Conservation (phyloP, 257 asterid genomes). For the Voacanga thouarsii region DNA sequence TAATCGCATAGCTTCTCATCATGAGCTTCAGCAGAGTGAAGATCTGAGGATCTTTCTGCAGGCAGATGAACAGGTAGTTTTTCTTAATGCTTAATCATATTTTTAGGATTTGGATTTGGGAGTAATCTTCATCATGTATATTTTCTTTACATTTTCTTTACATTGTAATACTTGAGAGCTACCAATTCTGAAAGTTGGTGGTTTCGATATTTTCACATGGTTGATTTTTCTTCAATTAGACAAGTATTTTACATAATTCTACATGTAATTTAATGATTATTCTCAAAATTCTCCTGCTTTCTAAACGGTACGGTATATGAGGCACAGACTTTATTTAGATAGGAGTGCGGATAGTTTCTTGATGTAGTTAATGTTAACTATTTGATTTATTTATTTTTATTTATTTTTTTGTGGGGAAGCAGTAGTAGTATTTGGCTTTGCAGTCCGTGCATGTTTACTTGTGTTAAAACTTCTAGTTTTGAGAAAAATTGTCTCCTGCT, state of each 20-base stretch:
- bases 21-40: slow-evolving; percentile 76
- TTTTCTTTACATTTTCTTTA: not conserved
- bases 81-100: not conserved
- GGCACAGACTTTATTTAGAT: not conserved
- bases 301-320: not conserved
- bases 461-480: not conserved
- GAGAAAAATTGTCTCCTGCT: not conserved
- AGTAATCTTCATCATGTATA: not conserved
- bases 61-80: slow-evolving; percentile 91
- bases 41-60: slow-evolving; percentile 85
- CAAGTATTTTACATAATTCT: not conserved
- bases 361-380: not conserved
- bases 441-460: not conserved
- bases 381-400: not conserved
- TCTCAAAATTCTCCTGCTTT: not conserved
- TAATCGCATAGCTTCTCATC: slow-evolving; percentile 87
- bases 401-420: not conserved
- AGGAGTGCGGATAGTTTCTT: not conserved
- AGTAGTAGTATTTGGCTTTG: not conserved
- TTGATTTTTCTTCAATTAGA: not conserved
- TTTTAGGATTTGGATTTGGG: not conserved
- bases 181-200: not conserved
- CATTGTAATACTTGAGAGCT: not conserved
- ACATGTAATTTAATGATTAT: not conserved
- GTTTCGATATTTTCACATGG: not conserved